phyloP scores from a whole-genome alignment of 768 basidiomycete genomes.

The Phanerochaete carnosa region DNA sequence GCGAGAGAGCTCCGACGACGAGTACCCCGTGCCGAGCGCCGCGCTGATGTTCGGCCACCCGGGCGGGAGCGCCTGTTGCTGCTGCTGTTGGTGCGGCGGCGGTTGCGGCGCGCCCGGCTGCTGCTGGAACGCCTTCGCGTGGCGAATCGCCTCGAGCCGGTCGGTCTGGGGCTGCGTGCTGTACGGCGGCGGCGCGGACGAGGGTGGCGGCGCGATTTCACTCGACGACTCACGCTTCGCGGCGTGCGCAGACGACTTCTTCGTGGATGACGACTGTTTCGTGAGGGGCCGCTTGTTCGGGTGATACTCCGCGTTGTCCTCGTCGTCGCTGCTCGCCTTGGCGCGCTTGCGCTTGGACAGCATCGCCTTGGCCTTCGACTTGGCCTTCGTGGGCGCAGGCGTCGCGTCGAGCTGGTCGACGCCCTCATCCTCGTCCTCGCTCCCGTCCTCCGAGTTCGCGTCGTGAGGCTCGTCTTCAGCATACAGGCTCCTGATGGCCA shows the following conservation, averaged over 20 bases:
- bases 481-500: slow-evolving; percentile 1
- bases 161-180: background rate
- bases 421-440: slow-evolving; percentile 2
- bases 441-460: background rate
- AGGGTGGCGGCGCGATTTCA: background rate
- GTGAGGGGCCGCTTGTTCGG: background rate
- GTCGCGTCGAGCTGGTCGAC: background rate
- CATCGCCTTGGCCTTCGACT: background rate
- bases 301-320: slow-evolving; percentile 3
- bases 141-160: slow-evolving; percentile 1
- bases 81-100: background rate
- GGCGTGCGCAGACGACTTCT: background rate
- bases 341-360: slow-evolving; percentile 5
- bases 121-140: background rate
- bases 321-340: background rate
- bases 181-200: background rate
- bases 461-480: background rate
- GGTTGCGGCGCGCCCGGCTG: background rate
- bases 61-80: background rate
- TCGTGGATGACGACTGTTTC: too few species aligned
- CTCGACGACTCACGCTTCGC: background rate
- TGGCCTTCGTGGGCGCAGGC: background rate
- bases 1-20: background rate
- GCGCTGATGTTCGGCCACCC: background rate
- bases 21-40: background rate